Evolutionary conservation across 192 early-diverging fungal species (phyloP).

Genomic region (Geranomyces variabilis): DNA sequence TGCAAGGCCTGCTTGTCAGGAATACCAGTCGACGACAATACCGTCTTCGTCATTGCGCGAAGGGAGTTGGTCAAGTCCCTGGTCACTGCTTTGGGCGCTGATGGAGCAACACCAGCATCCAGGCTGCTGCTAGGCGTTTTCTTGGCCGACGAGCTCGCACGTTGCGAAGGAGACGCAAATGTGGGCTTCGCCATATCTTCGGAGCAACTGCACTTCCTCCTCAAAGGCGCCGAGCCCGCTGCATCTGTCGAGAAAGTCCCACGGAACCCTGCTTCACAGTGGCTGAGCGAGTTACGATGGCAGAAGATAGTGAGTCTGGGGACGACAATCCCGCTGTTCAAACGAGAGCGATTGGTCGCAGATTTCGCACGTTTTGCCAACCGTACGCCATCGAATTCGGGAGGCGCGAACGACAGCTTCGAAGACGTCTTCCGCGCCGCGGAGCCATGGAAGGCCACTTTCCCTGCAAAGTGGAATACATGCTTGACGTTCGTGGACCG

Average conservation of each 20-base stretch:
- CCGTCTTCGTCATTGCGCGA: not conserved
- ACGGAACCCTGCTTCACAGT: constrained; percentile 32
- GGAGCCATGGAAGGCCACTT: constrained; percentile 24
- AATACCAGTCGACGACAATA: constrained; percentile 1
- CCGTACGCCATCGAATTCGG: constrained; percentile 30
- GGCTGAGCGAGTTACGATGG: constrained; percentile 31
- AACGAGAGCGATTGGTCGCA: constrained; percentile 19
- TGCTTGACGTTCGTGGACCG: constrained; percentile 29
- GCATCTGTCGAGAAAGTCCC: constrained; percentile 20
- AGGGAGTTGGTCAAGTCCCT: constrained; percentile 16
- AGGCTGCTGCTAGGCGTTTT: constrained; percentile 23
- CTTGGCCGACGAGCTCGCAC: not conserved
- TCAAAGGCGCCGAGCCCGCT: constrained; percentile 3
- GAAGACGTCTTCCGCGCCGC: constrained; percentile 34
- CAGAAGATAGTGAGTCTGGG: constrained; percentile 8
- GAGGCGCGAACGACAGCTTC: constrained; percentile 29
- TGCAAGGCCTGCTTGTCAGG: not conserved
- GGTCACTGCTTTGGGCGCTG: not conserved
- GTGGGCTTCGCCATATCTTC: not conserved
- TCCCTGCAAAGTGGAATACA: constrained; percentile 37
- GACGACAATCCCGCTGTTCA: constrained; percentile 29
- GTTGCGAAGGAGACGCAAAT: constrained; percentile 9
- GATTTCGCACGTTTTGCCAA: constrained; percentile 42
- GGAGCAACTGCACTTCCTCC: constrained; percentile 28
- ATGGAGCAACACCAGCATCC: not conserved